Evolutionary conservation across 352 stramenopile species (phyloP).

Genomic region (Hyaloperonospora arabidopsidis): DNA sequence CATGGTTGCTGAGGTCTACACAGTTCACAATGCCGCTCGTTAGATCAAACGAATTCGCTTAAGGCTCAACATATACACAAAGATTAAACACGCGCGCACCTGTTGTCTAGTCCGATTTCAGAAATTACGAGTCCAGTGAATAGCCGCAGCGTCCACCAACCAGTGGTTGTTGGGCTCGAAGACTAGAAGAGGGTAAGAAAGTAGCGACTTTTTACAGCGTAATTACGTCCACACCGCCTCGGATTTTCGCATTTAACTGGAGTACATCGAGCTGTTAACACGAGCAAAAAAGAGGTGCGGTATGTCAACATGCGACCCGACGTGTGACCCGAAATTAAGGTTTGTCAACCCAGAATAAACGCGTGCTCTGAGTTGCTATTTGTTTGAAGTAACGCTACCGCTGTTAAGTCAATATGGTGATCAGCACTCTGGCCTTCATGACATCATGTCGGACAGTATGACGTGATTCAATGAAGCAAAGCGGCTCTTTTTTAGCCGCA

Average conservation of each 20-base stretch:
- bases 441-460: no score
- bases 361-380: no score
- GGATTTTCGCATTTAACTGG: no score
- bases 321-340: no score
- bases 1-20: conserved; percentile 89
- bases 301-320: no score
- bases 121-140: conserved; percentile 49
- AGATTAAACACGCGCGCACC: conserved; percentile 28
- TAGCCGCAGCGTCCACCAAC: conserved; percentile 26
- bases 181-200: conserved; percentile 15
- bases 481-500: no score
- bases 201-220: conserved; percentile 10
- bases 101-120: conserved; percentile 86
- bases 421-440: no score
- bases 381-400: no score
- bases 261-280: background rate
- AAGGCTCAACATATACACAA: background rate
- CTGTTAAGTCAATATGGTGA: no score
- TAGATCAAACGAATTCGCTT: background rate
- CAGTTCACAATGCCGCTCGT: background rate
- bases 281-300: no score
- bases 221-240: conserved; percentile 1
- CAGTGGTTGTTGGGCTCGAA: conserved; percentile 21
- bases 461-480: no score
- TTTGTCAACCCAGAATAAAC: no score